Percentiles rank a stretch among this genome's conserved stretches.
Conservation (phyloP, 345 rosid genomes). For the Linum usitatissimum region DNA sequence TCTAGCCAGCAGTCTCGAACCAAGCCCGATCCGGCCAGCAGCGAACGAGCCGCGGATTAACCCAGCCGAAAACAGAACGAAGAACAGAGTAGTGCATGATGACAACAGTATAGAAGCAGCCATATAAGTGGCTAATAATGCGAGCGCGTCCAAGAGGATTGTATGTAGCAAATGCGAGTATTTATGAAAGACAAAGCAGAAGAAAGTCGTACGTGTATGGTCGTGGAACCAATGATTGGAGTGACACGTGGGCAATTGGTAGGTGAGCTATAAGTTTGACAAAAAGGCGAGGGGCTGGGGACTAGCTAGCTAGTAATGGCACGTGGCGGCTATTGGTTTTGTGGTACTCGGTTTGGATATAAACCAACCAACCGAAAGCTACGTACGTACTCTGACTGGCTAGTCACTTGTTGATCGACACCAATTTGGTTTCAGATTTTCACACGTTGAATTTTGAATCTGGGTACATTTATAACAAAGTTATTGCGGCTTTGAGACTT, state of each 20-base stretch:
- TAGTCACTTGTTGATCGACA: no score
- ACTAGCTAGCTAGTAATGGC: background rate
- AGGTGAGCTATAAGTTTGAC: background rate
- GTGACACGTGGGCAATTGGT: background rate
- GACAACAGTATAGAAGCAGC: conserved; percentile 11
- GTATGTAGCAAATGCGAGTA: background rate
- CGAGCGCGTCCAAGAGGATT: conserved; percentile 1
- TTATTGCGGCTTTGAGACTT: no score
- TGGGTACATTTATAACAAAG: no score
- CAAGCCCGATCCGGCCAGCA: conserved; percentile 36
- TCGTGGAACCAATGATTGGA: background rate
- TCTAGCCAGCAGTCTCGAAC: conserved; percentile 50
- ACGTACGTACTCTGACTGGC: no score
- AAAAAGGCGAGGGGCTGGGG: background rate
- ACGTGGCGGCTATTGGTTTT: background rate
- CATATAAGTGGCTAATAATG: background rate
- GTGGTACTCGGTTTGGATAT: background rate
- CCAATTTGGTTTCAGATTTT: no score
- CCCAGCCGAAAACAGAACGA: conserved; percentile 14
- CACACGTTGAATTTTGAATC: no score
- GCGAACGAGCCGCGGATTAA: conserved; percentile 9
- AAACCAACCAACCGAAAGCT: no score
- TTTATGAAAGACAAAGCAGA: conserved; percentile 2
- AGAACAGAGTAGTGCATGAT: background rate
- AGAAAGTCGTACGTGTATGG: background rate